Conservation (phyloP, 129 eudicot genomes). For the Arctium minus region DNA sequence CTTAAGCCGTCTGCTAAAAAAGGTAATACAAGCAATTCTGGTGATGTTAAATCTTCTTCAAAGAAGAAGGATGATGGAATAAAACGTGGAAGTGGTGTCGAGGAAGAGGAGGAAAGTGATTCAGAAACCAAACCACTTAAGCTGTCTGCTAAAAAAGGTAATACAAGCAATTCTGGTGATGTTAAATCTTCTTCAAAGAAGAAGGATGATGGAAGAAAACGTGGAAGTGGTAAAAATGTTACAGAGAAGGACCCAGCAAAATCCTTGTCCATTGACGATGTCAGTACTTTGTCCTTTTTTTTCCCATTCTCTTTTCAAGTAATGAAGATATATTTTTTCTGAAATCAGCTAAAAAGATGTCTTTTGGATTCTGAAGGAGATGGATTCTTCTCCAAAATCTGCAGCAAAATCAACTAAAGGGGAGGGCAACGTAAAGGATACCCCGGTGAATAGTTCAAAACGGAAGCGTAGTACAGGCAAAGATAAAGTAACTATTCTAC, state of each 20-base stretch:
- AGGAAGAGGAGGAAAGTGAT: conserved; percentile 32
- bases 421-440: conserved; percentile 41
- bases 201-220: conserved; percentile 46
- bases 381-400: conserved; percentile 44
- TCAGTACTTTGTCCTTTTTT: conserved; percentile 24
- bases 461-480: conserved; percentile 60
- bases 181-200: conserved; percentile 35
- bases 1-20: conserved; percentile 26
- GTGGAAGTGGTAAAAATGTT: conserved; percentile 47
- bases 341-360: not conserved
- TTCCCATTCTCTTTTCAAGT: not conserved
- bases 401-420: conserved; percentile 51
- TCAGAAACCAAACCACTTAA: conserved; percentile 29
- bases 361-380: conserved; percentile 39
- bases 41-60: conserved; percentile 27
- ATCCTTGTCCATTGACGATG: conserved; percentile 42
- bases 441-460: conserved; percentile 50
- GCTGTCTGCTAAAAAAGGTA: conserved; percentile 29
- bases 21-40: conserved; percentile 23
- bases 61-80: conserved; percentile 37
- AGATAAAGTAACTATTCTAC: conserved; percentile 40
- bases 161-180: conserved; percentile 18
- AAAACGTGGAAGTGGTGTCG: not conserved
- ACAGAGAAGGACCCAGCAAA: conserved; percentile 40
- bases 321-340: not conserved